Evolutionary conservation across 2,329 filamentous ascomycete genomes (phyloP).

Genomic region (Ophiostoma sp.): DNA sequence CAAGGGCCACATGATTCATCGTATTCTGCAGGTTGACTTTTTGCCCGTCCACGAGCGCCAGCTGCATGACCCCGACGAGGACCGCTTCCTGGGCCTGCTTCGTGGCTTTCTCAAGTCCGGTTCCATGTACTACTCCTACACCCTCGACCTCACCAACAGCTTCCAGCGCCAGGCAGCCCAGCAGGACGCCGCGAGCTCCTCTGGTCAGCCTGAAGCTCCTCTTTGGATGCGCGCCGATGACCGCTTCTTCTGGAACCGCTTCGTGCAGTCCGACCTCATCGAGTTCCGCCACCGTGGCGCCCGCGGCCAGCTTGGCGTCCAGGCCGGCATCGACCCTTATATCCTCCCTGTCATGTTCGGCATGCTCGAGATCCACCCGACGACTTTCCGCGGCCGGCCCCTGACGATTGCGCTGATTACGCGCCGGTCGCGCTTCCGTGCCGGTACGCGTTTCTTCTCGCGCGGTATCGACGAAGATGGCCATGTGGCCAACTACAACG

Average conservation of each 20-base stretch:
- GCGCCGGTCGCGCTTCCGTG: conserved; percentile 81
- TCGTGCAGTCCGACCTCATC: conserved; percentile 87
- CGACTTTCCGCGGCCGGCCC: conserved; percentile 78
- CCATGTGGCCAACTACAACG: conserved; percentile 98
- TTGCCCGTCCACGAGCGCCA: conserved; percentile 89
- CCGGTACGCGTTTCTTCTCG: conserved; percentile 92
- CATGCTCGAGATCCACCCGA: conserved; percentile 88
- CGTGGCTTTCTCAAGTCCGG: conserved; percentile 78
- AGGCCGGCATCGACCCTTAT: conserved; percentile 80
- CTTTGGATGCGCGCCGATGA: conserved; percentile 93
- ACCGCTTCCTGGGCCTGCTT: conserved; percentile 81
- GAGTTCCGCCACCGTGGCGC: conserved; percentile 71
- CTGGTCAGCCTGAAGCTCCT: conserved; percentile 49
- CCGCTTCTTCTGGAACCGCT: conserved; percentile 98
- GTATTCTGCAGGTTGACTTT: conserved; percentile 86
- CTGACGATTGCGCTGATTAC: conserved; percentile 88
- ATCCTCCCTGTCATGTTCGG: conserved; percentile 96
- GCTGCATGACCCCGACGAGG: conserved; percentile 90
- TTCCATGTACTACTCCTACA: conserved; percentile 98
- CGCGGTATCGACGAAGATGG: conserved; percentile 91
- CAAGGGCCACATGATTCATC: conserved; percentile 96
- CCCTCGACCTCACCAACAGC: conserved; percentile 91
- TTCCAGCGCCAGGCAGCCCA: conserved; percentile 89
- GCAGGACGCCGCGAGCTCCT: conserved; percentile 51
- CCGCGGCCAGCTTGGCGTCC: conserved; percentile 65